A percentile compares a stretch with the other conserved stretches of the same genome.
These are phyloP conservation scores for Populus pruinosa DNA, from an alignment of 345 rosid species.

Conservation along the genomic window DNA sequence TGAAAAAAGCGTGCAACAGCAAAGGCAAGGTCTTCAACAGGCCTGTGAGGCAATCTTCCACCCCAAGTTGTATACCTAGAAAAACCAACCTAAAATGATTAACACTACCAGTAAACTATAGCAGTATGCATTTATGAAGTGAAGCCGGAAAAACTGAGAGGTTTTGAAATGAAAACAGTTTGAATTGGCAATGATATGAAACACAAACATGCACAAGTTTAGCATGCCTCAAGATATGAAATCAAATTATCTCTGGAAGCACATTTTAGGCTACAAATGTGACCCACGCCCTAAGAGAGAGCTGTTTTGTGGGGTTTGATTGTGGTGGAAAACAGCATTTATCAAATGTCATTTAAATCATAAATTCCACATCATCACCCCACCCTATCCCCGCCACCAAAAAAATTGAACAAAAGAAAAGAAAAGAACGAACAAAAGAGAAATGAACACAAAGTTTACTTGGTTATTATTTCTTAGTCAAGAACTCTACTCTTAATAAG, in stretches of 20 bases:
- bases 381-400: neutral
- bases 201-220: neutral
- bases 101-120: constrained; percentile 9
- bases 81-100: constrained; percentile 26
- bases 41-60: constrained; percentile 90
- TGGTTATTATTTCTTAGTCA: neutral
- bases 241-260: neutral
- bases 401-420: too few relatives aligned
- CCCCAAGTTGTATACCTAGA: constrained; percentile 89
- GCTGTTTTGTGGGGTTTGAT: neutral
- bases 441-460: neutral
- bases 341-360: neutral
- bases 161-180: neutral
- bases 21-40: constrained; percentile 93
- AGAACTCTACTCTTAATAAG: neutral
- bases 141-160: neutral
- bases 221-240: neutral
- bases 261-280: neutral
- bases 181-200: neutral
- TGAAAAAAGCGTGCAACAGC: constrained; percentile 93
- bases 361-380: neutral
- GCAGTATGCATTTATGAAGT: neutral
- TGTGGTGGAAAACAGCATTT: neutral
- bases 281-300: neutral
- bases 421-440: too few relatives aligned